Evolutionary conservation across 768 basidiomycete genomes (phyloP).

Genomic region (Mycena crocata): DNA sequence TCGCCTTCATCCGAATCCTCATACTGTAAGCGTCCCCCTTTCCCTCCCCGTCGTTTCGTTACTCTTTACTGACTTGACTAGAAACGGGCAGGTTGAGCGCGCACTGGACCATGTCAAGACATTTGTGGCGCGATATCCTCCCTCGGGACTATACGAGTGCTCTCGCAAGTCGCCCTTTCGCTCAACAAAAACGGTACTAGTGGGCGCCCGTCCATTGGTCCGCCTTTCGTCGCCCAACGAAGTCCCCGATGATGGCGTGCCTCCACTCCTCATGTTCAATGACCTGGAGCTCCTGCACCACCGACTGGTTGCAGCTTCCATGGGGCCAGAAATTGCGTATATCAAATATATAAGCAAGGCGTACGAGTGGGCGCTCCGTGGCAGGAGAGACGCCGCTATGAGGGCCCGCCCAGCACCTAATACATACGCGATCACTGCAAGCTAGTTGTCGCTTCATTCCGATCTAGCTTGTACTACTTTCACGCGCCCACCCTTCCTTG

Average conservation of each 20-base stretch:
- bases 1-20: constrained; percentile 73
- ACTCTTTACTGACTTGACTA: constrained; percentile 37
- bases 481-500: too few species aligned
- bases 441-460: too few species aligned
- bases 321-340: constrained; percentile 61
- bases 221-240: constrained; percentile 70
- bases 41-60: constrained; percentile 16
- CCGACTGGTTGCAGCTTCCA: constrained; percentile 62
- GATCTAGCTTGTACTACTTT: too few species aligned
- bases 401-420: constrained; percentile 35
- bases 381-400: constrained; percentile 65
- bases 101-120: constrained; percentile 68
- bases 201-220: constrained; percentile 72
- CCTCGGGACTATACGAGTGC: constrained; percentile 57
- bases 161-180: constrained; percentile 60
- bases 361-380: constrained; percentile 76
- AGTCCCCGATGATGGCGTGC: constrained; percentile 81
- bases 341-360: constrained; percentile 79
- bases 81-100: constrained; percentile 60
- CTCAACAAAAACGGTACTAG: constrained; percentile 69
- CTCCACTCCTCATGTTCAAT: constrained; percentile 80
- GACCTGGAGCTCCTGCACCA: constrained; percentile 88
- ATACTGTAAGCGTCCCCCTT: constrained; percentile 70
- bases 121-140: constrained; percentile 77
- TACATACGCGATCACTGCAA: background rate